A percentile compares a stretch with the other conserved stretches of the same genome.
phyloP scores from a whole-genome alignment of 83 land plant species.

The Larix sibirica region DNA sequence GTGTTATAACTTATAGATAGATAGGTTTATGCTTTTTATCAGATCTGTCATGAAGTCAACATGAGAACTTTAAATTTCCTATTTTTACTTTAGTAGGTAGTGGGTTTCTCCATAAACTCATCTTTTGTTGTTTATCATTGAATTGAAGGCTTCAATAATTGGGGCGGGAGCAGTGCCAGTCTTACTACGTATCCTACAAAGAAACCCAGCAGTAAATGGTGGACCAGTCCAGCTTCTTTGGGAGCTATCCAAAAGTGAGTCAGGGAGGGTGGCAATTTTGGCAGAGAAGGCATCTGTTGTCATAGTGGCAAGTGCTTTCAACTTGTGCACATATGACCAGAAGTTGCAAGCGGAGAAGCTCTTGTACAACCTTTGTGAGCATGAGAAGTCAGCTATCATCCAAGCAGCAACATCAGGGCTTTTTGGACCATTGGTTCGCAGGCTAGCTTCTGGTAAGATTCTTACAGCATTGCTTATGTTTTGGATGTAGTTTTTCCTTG shows the following conservation, averaged over 20 bases:
- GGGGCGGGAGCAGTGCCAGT: slow-evolving; percentile 22
- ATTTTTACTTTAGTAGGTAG: neutral
- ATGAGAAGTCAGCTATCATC: slow-evolving; percentile 13
- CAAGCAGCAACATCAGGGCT: slow-evolving; percentile 27
- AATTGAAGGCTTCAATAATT: slow-evolving; percentile 21
- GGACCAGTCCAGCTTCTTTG: slow-evolving; percentile 29
- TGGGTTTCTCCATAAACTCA: neutral
- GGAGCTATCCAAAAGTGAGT: slow-evolving; percentile 22
- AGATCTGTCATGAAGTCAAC: neutral
- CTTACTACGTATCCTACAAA: slow-evolving; percentile 18
- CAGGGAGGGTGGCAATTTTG: slow-evolving; percentile 19
- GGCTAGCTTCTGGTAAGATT: slow-evolving; percentile 16
- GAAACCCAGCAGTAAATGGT: slow-evolving; percentile 22
- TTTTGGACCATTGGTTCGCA: slow-evolving; percentile 20
- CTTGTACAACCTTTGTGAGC: slow-evolving; percentile 18
- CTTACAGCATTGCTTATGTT: neutral
- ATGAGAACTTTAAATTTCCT: neutral
- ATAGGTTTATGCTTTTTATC: neutral
- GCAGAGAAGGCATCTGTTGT: slow-evolving; percentile 19
- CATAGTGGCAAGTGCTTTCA: slow-evolving; percentile 23
- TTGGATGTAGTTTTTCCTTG: neutral
- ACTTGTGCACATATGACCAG: slow-evolving; percentile 24
- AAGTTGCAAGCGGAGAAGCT: slow-evolving; percentile 23
- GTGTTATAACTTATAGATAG: neutral
- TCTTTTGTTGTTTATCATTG: neutral